Conservation (phyloP, 169 alveolate species). For the Cyclospora cayetanensis region DNA sequence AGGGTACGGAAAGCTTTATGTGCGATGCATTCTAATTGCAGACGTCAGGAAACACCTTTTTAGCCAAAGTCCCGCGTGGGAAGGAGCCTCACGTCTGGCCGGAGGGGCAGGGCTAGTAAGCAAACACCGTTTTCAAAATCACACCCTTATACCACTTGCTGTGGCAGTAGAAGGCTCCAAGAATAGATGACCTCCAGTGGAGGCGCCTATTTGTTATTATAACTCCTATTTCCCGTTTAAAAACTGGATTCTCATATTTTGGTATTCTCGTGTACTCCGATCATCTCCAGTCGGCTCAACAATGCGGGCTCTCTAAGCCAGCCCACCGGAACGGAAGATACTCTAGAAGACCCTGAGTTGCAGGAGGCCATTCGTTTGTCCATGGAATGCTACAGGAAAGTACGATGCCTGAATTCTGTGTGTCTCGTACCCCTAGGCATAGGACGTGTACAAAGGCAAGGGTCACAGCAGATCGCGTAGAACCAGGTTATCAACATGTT, state of each 20-base stretch:
- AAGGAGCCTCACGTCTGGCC: constrained; percentile 28
- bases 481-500: no score
- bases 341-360: constrained; percentile 25
- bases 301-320: background rate
- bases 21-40: background rate
- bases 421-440: no score
- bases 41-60: background rate
- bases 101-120: constrained; percentile 27
- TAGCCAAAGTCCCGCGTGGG: background rate
- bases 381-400: constrained; percentile 35
- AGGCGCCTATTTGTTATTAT: no score
- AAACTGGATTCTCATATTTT: no score
- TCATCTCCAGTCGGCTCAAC: no score
- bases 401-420: no score
- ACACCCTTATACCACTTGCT: background rate
- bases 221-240: no score
- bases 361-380: constrained; percentile 37
- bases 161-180: constrained; percentile 2
- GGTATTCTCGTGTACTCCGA: no score
- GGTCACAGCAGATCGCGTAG: no score
- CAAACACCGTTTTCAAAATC: background rate
- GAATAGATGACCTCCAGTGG: no score
- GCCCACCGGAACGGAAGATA: background rate
- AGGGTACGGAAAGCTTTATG: no score
- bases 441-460: no score